These are phyloP conservation scores for Mangifera indica DNA, from an alignment of 345 rosid species.

Conservation along the genomic window DNA sequence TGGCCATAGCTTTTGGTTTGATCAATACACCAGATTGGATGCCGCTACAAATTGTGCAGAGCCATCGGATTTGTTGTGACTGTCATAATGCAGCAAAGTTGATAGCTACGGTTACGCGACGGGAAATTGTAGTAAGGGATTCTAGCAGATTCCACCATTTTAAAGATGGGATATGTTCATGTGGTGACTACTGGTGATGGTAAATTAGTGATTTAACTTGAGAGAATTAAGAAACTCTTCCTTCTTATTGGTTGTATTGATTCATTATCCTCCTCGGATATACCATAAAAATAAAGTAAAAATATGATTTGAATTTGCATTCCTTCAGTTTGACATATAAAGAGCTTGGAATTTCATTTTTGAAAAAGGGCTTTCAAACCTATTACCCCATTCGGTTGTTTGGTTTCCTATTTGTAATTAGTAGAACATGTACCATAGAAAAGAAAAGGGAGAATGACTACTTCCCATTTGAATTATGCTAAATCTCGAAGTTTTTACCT, in stretches of 20 bases:
- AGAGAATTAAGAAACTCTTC: background rate
- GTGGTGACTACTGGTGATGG: slow-evolving; percentile 88
- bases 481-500: too few relatives aligned
- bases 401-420: too few relatives aligned
- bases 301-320: background rate
- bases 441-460: too few relatives aligned
- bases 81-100: slow-evolving; percentile 77
- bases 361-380: too few relatives aligned
- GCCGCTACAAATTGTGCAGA: slow-evolving; percentile 72
- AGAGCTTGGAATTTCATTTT: too few relatives aligned
- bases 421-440: too few relatives aligned
- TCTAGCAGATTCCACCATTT: slow-evolving; percentile 81
- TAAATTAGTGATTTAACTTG: background rate
- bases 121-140: slow-evolving; percentile 77
- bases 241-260: background rate
- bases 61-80: slow-evolving; percentile 73
- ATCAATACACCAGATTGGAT: slow-evolving; percentile 52
- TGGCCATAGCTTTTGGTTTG: slow-evolving; percentile 80
- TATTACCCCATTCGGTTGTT: too few relatives aligned
- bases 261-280: background rate
- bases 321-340: background rate
- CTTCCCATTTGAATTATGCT: too few relatives aligned
- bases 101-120: slow-evolving; percentile 45
- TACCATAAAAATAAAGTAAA: background rate
- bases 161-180: slow-evolving; percentile 72